These are phyloP conservation scores for Bacterosira constricta DNA, from an alignment of 108 stramenopile species.

Conservation along the genomic window DNA sequence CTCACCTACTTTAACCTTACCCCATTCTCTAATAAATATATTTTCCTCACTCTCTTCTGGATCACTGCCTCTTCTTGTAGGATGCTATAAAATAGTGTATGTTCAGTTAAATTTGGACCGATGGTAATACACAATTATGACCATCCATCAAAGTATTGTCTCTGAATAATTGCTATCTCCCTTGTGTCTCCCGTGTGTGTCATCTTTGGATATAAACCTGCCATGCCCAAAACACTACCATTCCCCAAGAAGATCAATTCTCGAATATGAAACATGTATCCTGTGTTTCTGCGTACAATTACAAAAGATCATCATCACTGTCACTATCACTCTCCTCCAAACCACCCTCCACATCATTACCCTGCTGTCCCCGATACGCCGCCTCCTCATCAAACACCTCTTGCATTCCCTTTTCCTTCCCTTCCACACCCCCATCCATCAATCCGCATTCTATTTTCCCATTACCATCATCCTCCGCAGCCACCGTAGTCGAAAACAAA, in stretches of 20 bases:
- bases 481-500: constrained; percentile 22
- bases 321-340: constrained; percentile 40
- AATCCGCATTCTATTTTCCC: background rate
- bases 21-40: too few relatives aligned
- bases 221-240: background rate
- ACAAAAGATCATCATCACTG: constrained; percentile 55
- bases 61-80: too few relatives aligned
- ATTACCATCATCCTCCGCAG: constrained; percentile 3
- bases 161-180: background rate
- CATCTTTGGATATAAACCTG: background rate
- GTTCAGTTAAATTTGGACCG: too few relatives aligned
- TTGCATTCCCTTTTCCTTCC: background rate
- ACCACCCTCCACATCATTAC: constrained; percentile 8
- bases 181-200: background rate
- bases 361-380: constrained; percentile 24
- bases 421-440: background rate
- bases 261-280: too few relatives aligned
- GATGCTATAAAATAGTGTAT: too few relatives aligned
- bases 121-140: too few relatives aligned
- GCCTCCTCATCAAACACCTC: constrained; percentile 41
- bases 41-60: too few relatives aligned
- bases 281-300: background rate
- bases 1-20: too few relatives aligned
- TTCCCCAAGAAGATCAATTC: too few relatives aligned
- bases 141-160: too few relatives aligned